These are phyloP conservation scores for Cajanus cajan DNA, from an alignment of 306 rosid species.

Conservation along the genomic window DNA sequence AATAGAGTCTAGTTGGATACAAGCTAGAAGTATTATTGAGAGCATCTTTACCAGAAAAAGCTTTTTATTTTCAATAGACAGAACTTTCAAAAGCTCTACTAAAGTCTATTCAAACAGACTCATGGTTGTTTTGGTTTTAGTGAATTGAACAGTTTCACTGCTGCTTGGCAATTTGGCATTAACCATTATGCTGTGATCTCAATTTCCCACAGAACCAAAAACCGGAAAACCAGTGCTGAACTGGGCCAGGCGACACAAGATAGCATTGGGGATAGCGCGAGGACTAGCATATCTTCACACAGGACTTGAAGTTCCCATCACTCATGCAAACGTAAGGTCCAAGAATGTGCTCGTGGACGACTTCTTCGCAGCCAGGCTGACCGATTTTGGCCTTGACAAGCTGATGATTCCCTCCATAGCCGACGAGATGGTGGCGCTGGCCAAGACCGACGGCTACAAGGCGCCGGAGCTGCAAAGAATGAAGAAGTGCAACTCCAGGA, in stretches of 20 bases:
- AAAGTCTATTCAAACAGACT: too few relatives aligned
- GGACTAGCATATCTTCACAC: constrained; percentile 92
- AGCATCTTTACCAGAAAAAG: too few relatives aligned
- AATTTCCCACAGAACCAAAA: constrained; percentile 62
- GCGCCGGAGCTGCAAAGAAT: constrained; percentile 93
- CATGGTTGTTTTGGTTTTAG: not conserved
- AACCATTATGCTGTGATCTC: constrained; percentile 11
- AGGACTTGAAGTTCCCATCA: constrained; percentile 78
- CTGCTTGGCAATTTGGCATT: constrained; percentile 9
- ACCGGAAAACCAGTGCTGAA: constrained; percentile 86
- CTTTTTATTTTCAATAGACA: too few relatives aligned
- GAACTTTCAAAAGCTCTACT: too few relatives aligned
- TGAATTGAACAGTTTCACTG: not conserved
- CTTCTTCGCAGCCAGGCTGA: constrained; percentile 73
- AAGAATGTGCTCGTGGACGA: constrained; percentile 90
- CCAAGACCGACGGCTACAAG: constrained; percentile 81
- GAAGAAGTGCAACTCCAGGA: constrained; percentile 92
- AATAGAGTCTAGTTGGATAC: too few relatives aligned
- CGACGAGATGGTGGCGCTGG: constrained; percentile 80
- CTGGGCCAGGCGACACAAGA: constrained; percentile 96
- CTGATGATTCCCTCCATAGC: constrained; percentile 81
- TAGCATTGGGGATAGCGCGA: constrained; percentile 82
- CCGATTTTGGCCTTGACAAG: constrained; percentile 85
- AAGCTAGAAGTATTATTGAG: too few relatives aligned
- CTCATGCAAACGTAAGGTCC: constrained; percentile 85